These are phyloP conservation scores for Talaromyces piceae DNA, from an alignment of 2,329 filamentous ascomycete genomes.

Conservation along the genomic window DNA sequence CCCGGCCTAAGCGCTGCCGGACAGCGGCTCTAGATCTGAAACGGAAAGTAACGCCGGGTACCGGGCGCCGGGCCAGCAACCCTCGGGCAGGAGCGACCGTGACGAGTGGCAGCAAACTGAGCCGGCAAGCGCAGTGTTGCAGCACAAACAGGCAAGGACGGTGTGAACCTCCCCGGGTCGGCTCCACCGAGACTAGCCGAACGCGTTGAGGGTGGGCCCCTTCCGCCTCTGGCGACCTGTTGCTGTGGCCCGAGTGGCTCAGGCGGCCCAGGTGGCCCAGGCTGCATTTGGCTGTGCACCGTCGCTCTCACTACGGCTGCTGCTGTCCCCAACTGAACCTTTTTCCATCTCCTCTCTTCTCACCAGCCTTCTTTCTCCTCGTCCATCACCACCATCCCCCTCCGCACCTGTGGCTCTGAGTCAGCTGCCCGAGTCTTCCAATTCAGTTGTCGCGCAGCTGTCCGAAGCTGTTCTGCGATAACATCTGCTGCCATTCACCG, in stretches of 20 bases:
- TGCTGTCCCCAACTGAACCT: constrained; percentile 3
- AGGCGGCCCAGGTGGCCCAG: constrained; percentile 2
- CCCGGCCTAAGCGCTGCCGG: too few species aligned
- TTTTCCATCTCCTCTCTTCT: constrained; percentile 6
- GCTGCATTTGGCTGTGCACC: neutral
- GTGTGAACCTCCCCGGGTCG: constrained; percentile 1
- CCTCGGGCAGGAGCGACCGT: too few species aligned
- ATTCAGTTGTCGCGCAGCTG: neutral
- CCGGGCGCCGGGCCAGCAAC: too few species aligned
- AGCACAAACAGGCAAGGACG: neutral
- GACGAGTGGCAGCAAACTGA: neutral
- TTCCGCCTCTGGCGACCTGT: neutral
- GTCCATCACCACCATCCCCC: constrained; percentile 12
- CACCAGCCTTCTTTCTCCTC: constrained; percentile 10
- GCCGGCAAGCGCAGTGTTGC: neutral
- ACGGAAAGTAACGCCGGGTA: too few species aligned
- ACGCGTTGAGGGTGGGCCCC: neutral
- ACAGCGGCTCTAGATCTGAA: too few species aligned
- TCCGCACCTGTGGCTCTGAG: constrained; percentile 6
- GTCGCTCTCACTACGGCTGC: neutral
- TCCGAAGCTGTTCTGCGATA: neutral
- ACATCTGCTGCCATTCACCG: neutral
- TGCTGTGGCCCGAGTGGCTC: neutral
- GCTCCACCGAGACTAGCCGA: constrained; percentile 3
- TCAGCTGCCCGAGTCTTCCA: neutral